These are phyloP conservation scores for Mollisiaceae sp. DNA, from an alignment of 2,329 filamentous ascomycete genomes.

Conservation along the genomic window DNA sequence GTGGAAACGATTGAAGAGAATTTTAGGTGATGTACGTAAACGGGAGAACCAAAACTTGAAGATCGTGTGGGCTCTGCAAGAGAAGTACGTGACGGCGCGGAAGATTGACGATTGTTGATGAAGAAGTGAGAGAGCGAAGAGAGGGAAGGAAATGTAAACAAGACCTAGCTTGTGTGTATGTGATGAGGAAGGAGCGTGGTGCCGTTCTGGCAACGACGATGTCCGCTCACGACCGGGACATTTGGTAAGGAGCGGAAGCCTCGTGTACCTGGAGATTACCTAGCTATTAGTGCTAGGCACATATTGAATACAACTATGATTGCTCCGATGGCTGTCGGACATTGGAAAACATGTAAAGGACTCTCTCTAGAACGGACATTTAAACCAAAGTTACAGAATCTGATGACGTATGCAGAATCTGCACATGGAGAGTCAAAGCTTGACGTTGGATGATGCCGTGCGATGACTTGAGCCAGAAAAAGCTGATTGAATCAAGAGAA, in stretches of 20 bases:
- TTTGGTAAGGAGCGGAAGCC: neutral
- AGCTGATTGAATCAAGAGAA: neutral
- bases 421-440: too few species aligned
- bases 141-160: conserved; percentile 17
- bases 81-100: neutral
- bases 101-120: conserved; percentile 20
- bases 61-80: neutral
- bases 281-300: too few species aligned
- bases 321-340: neutral
- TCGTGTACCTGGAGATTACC: too few species aligned
- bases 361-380: too few species aligned
- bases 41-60: conserved; percentile 4
- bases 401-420: too few species aligned
- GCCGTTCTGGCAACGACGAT: neutral
- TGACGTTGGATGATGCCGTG: too few species aligned
- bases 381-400: too few species aligned
- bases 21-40: conserved; percentile 10
- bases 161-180: neutral
- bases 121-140: conserved; percentile 4
- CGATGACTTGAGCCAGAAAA: too few species aligned
- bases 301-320: neutral
- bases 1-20: conserved; percentile 7
- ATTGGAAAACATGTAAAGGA: neutral
- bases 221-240: neutral
- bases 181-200: neutral